phyloP scores from a whole-genome alignment of 2,329 filamentous ascomycete genomes.

The Sporothrix humicola region DNA sequence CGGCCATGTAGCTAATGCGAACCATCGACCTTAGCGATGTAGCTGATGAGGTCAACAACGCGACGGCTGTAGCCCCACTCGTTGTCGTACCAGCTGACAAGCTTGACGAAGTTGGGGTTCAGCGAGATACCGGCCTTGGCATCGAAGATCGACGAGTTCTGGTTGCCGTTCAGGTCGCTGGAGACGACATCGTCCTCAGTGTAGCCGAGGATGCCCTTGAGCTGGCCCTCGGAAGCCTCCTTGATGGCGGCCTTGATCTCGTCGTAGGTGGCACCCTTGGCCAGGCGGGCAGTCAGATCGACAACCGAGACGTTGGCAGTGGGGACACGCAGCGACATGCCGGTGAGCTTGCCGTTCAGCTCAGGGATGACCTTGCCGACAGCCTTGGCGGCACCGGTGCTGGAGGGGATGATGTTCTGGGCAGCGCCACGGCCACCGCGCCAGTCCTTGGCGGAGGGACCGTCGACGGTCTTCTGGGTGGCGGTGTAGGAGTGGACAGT shows the following conservation, averaged over 20 bases:
- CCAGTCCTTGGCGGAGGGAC: constrained; percentile 98
- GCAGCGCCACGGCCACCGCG: constrained; percentile 97
- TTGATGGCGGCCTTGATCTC: constrained; percentile 93
- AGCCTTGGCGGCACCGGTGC: constrained; percentile 99
- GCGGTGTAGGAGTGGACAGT: constrained; percentile 99
- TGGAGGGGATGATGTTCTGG: constrained; percentile 99
- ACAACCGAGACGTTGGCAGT: constrained; percentile 99
- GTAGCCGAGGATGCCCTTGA: constrained; percentile 93
- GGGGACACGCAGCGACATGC: constrained; percentile 99
- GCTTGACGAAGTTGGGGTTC: constrained; percentile 98
- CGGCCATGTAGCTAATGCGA: constrained; percentile 51
- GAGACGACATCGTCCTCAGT: constrained; percentile 98
- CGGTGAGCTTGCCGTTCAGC: constrained; percentile 99
- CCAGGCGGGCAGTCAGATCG: constrained; percentile 90
- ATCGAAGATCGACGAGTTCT: constrained; percentile 96
- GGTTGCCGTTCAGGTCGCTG: constrained; percentile 90
- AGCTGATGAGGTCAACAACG: constrained; percentile 80
- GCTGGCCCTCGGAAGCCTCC: constrained; percentile 78
- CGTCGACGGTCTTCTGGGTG: constrained; percentile 99
- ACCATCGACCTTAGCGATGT: constrained; percentile 79
- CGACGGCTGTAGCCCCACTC: constrained; percentile 99
- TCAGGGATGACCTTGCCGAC: constrained; percentile 99
- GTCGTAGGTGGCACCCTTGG: constrained; percentile 87
- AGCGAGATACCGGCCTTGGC: constrained; percentile 98
- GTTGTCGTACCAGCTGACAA: constrained; percentile 98